phyloP scores from a whole-genome alignment of 2,329 filamentous ascomycete genomes.

The Orbilia ellipsospora region DNA sequence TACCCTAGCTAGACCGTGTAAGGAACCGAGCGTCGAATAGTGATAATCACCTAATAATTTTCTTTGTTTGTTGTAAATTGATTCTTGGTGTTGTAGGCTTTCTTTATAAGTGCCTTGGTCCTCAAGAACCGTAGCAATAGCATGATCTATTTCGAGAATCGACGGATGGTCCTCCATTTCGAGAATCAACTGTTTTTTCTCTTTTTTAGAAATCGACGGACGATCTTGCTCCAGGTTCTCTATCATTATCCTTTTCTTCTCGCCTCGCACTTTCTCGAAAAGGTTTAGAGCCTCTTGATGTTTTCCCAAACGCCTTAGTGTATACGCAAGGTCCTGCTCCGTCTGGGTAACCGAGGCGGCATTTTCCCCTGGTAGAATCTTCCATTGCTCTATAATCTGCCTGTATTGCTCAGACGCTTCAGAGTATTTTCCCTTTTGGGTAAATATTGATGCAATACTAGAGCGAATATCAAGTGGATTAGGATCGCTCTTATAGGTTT shows the following conservation, averaged over 20 bases:
- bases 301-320: background rate
- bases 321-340: slow-evolving; percentile 3
- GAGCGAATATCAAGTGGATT: slow-evolving; percentile 20
- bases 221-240: no score
- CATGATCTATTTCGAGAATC: background rate
- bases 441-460: slow-evolving; percentile 16
- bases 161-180: no score
- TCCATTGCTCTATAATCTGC: slow-evolving; percentile 7
- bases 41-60: slow-evolving; percentile 4
- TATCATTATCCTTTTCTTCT: no score
- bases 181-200: no score
- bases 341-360: background rate
- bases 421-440: background rate
- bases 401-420: slow-evolving; percentile 12
- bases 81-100: background rate
- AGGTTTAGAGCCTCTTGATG: slow-evolving; percentile 8
- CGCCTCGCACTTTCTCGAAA: background rate
- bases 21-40: slow-evolving; percentile 2
- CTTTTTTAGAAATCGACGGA: no score
- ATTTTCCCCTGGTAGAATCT: background rate
- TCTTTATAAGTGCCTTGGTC: background rate
- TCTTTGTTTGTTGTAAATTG: slow-evolving; percentile 3
- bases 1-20: background rate
- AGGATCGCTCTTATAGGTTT: background rate
- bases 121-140: slow-evolving; percentile 15